Base-by-base conservation (phyloP, 371 early-diverging fungal species). In the Mortierella sp. region DNA sequence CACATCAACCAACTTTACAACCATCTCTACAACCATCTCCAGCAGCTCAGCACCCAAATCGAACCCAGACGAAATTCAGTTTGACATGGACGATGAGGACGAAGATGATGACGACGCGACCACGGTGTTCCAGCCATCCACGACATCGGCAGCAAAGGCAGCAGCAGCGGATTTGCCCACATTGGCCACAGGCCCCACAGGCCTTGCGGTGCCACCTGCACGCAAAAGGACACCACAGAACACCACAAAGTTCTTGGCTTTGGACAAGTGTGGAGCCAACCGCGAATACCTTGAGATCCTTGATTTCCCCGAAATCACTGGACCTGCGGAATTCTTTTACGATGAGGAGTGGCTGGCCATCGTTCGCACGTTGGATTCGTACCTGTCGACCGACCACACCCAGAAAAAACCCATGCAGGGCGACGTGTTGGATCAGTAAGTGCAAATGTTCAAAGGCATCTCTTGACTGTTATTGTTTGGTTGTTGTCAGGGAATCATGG, bases 331-430 rank as follows among this genome's bases (percentile, higher is more conserved):
- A 26, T 90, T 96, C 68, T 76, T 66, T 9, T 95, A 95, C 70
- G 97, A 97, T 73, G 88, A 91, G 69, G 96, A 96, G 79, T 97
- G 97, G 97, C 86, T 97, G 14, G 92, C 96, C 7, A 94, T 97
- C 66, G 75, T 82, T 26, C 67, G 82, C 34, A 77, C 82, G 2
- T 39, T 82, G 75, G 82, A 77, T n/a, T 29, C 74, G 45, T 77
- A 55, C 64, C 24, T 82, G 53, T 74, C 71, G 19, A 16, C 74
- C 11, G 65, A 68, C 11, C 50, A 58, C 26, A 40, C 26, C 1
- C 82, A 82, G 39, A 43, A 40, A 9, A 14, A 16, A 2, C 74
- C 75, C 1, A n/a, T 68, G 11, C 44, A 71, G 41, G 78, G 78
- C 3, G 44, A 41, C 2, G 39, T 26, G 2, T 52, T 82, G 71